Conservation (phyloP, 2,329 filamentous ascomycete species). For the Xylariaceae sp. region DNA sequence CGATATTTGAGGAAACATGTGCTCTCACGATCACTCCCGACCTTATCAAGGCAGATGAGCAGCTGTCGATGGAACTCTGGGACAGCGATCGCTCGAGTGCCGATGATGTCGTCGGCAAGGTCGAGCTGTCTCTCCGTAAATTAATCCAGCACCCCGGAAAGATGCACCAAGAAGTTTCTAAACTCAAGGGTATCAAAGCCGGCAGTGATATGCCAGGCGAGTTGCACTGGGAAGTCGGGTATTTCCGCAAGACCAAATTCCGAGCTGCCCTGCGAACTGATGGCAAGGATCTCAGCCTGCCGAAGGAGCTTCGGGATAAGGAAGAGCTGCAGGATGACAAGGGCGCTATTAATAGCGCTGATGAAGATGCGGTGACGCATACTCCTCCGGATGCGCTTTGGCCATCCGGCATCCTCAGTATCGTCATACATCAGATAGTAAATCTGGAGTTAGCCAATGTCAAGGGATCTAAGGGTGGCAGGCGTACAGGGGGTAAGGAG, state of each 20-base stretch:
- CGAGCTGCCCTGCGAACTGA: constrained; percentile 79
- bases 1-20: constrained; percentile 83
- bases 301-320: constrained; percentile 66
- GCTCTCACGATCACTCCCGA: constrained; percentile 84
- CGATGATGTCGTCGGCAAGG: constrained; percentile 91
- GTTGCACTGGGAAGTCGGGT: constrained; percentile 93
- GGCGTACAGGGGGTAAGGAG: constrained; percentile 70
- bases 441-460: constrained; percentile 90
- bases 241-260: constrained; percentile 87
- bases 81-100: constrained; percentile 89
- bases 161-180: constrained; percentile 87
- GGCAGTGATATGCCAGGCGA: constrained; percentile 88
- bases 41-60: constrained; percentile 88
- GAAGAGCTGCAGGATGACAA: constrained; percentile 84
- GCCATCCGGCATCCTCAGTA: constrained; percentile 82
- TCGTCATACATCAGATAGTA: constrained; percentile 91
- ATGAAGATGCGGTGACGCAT: constrained; percentile 80
- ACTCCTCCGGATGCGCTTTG: constrained; percentile 95
- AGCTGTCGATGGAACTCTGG: constrained; percentile 91
- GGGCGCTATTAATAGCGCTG: constrained; percentile 64
- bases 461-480: constrained; percentile 72
- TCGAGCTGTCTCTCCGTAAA: constrained; percentile 89
- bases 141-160: constrained; percentile 90
- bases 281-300: constrained; percentile 75
- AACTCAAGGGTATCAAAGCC: constrained; percentile 75